Percentiles rank a stretch among this genome's conserved stretches.
phyloP scores from a whole-genome alignment of 169 alveolate species.

The Eimeria zaria region DNA sequence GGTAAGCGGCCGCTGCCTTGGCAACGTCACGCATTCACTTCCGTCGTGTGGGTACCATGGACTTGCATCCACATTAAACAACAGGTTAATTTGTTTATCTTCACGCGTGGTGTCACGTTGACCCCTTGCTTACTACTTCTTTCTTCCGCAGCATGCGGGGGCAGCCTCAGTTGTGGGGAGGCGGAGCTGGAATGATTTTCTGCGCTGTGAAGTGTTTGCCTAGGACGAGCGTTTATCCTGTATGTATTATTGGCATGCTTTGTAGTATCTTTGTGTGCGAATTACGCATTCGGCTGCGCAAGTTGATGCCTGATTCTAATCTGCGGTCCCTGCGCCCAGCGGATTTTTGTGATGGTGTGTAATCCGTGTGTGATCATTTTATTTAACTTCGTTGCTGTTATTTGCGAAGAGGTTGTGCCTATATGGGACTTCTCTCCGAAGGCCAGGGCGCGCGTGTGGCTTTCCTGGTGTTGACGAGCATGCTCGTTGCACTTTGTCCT shows the following conservation, averaged over 20 bases:
- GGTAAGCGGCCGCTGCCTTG: constrained; percentile 86
- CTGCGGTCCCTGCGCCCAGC: too few relatives aligned
- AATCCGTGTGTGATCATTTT: neutral
- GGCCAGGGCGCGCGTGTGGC: constrained; percentile 36
- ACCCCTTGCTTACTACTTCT: neutral
- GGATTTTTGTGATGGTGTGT: too few relatives aligned
- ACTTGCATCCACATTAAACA: neutral
- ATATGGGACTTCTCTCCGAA: neutral
- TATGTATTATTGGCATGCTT: neutral
- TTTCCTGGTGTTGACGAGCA: neutral
- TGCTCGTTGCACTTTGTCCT: constrained; percentile 20
- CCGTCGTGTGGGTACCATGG: neutral
- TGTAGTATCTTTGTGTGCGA: too few relatives aligned
- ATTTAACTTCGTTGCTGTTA: neutral
- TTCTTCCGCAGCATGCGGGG: neutral
- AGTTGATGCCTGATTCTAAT: too few relatives aligned
- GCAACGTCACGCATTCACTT: neutral
- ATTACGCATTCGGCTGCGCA: too few relatives aligned
- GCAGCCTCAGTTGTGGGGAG: constrained; percentile 3
- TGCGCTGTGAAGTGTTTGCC: neutral
- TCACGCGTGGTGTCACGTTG: neutral
- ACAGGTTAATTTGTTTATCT: neutral
- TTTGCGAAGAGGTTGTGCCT: neutral
- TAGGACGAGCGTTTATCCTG: neutral
- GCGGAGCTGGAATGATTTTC: neutral